Conservation (phyloP, 805 yeast species). For the Candida silvicultrix region DNA sequence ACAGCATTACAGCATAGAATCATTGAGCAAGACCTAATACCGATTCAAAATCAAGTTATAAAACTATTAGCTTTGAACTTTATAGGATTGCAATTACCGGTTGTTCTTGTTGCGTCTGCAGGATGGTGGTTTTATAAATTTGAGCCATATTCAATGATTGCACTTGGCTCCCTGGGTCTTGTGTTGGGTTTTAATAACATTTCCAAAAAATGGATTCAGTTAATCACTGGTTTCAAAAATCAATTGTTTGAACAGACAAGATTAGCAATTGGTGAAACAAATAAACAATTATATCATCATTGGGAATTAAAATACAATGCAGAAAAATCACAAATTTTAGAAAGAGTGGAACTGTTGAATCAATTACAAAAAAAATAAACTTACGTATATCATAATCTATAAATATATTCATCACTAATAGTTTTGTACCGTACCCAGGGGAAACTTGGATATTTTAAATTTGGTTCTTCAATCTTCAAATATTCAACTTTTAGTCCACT, state of each 20-base stretch:
- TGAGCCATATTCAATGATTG: constrained; percentile 25
- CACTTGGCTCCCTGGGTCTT: constrained; percentile 25
- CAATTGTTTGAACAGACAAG: constrained; percentile 19
- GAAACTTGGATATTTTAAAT: constrained; percentile 57
- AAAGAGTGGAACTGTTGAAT: constrained; percentile 2
- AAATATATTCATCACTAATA: constrained; percentile 29
- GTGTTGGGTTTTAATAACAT: constrained; percentile 26
- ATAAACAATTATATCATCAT: constrained; percentile 11
- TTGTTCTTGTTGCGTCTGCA: constrained; percentile 18
- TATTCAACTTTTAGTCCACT: constrained; percentile 65
- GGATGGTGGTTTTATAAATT: constrained; percentile 24
- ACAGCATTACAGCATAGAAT: constrained; percentile 11
- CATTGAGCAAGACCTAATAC: constrained; percentile 15
- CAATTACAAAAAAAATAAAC: background rate
- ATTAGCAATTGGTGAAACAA: constrained; percentile 14
- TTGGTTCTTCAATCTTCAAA: constrained; percentile 54
- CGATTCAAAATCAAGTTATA: constrained; percentile 20
- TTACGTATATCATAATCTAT: constrained; percentile 11
- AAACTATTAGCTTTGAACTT: constrained; percentile 21
- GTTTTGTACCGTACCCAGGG: constrained; percentile 73
- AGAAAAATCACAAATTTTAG: constrained; percentile 4
- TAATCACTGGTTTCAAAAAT: constrained; percentile 17
- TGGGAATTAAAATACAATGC: constrained; percentile 17
- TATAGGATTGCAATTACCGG: constrained; percentile 26
- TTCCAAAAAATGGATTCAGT: constrained; percentile 22